phyloP scores from a whole-genome alignment of 164 flowering plant species.

The Kingdonia uniflora region DNA sequence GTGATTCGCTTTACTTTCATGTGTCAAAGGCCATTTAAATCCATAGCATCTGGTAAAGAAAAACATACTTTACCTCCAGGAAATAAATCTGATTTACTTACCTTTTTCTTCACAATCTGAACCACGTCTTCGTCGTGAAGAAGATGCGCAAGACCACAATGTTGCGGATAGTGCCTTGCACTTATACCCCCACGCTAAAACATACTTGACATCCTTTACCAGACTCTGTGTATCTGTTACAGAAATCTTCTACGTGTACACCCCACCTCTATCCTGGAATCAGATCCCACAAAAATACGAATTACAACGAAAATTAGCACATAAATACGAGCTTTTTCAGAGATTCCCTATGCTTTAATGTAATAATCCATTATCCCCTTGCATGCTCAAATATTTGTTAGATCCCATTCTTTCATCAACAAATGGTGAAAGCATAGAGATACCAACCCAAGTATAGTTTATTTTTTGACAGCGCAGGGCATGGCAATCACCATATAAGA shows the following conservation, averaged over 20 bases:
- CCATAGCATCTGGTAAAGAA: no score
- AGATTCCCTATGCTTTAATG: no score
- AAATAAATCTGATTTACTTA: conserved; percentile 3
- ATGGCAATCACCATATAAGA: no score
- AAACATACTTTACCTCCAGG: neutral
- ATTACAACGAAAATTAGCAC: neutral
- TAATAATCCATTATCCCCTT: no score
- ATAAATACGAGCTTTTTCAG: no score
- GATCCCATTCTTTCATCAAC: no score
- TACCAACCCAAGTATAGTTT: no score
- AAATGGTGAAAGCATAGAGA: no score
- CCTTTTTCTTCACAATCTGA: conserved; percentile 99
- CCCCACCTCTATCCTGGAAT: conserved; percentile 91
- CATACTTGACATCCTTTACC: conserved; percentile 89
- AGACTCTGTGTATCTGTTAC: conserved; percentile 94
- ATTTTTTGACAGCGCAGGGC: no score
- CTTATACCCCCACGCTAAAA: conserved; percentile 94
- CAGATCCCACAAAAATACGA: neutral
- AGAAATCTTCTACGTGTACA: conserved; percentile 91
- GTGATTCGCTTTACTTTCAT: no score
- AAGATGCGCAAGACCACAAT: conserved; percentile 82
- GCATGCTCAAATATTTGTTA: no score
- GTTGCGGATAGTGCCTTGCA: conserved; percentile 94
- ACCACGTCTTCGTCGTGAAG: conserved; percentile 98
- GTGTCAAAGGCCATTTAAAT: no score